These are phyloP conservation scores for Chernovozyma sophiae-reginae DNA, from an alignment of 1,139 yeast genomes.

Conservation along the genomic window DNA sequence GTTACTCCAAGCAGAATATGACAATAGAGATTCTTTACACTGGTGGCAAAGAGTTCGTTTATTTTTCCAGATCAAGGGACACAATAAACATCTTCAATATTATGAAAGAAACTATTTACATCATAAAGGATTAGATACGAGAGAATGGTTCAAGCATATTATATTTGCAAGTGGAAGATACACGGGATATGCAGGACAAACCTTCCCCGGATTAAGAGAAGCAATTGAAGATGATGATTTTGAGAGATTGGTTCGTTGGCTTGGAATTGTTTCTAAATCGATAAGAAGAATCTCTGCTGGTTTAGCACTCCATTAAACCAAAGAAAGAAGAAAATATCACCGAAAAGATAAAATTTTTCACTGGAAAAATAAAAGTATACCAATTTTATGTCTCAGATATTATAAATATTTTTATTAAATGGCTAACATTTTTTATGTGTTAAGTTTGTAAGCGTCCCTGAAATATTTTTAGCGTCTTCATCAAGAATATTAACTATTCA, in stretches of 20 bases:
- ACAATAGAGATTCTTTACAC: slow-evolving; percentile 28
- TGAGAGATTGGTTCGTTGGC: slow-evolving; percentile 53
- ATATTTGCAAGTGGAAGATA: slow-evolving; percentile 80
- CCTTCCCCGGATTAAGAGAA: slow-evolving; percentile 75
- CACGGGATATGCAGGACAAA: slow-evolving; percentile 84
- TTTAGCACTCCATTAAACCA: slow-evolving; percentile 2
- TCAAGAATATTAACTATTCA: too few species aligned
- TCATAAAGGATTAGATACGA: slow-evolving; percentile 56
- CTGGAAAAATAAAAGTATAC: too few species aligned
- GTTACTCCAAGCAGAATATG: slow-evolving; percentile 31
- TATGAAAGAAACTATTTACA: slow-evolving; percentile 67
- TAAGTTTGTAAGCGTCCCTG: too few species aligned
- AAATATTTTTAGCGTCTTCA: too few species aligned
- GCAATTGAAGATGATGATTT: slow-evolving; percentile 68
- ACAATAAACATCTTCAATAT: slow-evolving; percentile 44
- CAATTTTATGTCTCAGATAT: too few species aligned
- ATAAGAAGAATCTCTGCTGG: slow-evolving; percentile 24
- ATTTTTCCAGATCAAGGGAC: slow-evolving; percentile 27
- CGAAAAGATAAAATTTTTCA: too few species aligned
- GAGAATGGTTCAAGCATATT: slow-evolving; percentile 87
- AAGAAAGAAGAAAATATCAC: too few species aligned
- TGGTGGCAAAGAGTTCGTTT: slow-evolving; percentile 43
- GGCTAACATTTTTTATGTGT: too few species aligned
- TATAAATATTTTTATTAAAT: too few species aligned
- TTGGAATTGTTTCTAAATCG: slow-evolving; percentile 42